A percentile compares a stretch with the other conserved stretches of the same genome.
Conservation (phyloP, 2,329 filamentous ascomycete genomes). For the Xylariaceae sp. region DNA sequence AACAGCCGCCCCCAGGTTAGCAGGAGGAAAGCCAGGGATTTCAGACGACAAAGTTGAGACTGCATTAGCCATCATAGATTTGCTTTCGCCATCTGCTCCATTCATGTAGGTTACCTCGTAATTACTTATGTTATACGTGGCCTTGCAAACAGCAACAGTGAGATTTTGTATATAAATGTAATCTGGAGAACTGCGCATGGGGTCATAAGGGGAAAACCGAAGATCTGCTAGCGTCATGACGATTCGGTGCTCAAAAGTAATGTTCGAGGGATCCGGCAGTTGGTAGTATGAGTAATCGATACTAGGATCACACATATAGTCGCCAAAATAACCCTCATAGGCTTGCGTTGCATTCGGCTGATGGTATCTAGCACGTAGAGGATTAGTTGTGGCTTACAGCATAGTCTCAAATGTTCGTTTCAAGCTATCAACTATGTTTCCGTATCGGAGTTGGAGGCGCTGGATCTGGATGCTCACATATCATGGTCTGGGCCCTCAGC, state of each 20-base stretch:
- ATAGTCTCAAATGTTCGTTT: no score
- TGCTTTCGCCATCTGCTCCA: slow-evolving; percentile 3
- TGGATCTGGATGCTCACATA: slow-evolving; percentile 7
- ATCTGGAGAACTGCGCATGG: not conserved
- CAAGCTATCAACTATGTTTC: not conserved
- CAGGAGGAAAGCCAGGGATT: slow-evolving; percentile 21
- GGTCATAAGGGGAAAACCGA: slow-evolving; percentile 2
- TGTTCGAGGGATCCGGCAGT: slow-evolving; percentile 16
- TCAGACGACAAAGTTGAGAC: slow-evolving; percentile 4
- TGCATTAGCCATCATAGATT: slow-evolving; percentile 6
- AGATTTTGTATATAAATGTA: slow-evolving; percentile 18
- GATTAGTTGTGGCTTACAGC: no score
- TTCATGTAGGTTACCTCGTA: slow-evolving; percentile 17
- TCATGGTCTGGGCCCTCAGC: slow-evolving; percentile 20
- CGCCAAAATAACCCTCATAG: slow-evolving; percentile 22
- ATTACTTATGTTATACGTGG: slow-evolving; percentile 15
- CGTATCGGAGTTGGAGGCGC: not conserved
- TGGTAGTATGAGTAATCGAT: slow-evolving; percentile 10
- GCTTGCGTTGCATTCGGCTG: slow-evolving; percentile 21
- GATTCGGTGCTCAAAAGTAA: slow-evolving; percentile 13
- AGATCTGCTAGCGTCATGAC: slow-evolving; percentile 25
- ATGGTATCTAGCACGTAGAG: slow-evolving; percentile 8
- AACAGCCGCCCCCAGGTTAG: slow-evolving; percentile 20
- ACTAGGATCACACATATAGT: slow-evolving; percentile 18
- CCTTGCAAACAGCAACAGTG: slow-evolving; percentile 21